These are phyloP conservation scores for Salvia sclarea DNA, from an alignment of 305 asterid genomes.

Conservation along the genomic window DNA sequence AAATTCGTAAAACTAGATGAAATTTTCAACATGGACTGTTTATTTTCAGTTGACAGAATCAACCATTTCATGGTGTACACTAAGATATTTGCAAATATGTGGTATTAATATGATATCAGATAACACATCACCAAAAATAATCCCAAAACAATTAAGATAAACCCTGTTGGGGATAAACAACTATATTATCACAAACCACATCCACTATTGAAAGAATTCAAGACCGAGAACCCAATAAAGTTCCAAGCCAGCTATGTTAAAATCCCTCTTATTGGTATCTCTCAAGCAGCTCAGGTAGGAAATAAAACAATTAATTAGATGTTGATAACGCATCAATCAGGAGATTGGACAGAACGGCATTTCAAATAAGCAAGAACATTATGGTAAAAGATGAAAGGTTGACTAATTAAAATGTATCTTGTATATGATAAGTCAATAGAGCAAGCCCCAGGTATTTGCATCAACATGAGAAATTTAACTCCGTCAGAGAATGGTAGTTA, in stretches of 20 bases:
- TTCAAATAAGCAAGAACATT: conserved; percentile 14
- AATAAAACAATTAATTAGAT: not conserved
- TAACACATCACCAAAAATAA: not conserved
- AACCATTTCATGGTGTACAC: not conserved
- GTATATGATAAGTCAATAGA: not conserved
- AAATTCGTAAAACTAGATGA: not conserved
- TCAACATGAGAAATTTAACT: not conserved
- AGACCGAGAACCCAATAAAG: not conserved
- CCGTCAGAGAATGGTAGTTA: not conserved
- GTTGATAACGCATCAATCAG: not conserved
- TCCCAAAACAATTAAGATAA: not conserved
- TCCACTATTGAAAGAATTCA: not conserved
- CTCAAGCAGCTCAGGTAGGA: conserved; percentile 10
- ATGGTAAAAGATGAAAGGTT: not conserved
- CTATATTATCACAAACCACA: not conserved
- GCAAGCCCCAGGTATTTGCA: not conserved
- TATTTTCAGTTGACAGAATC: not conserved
- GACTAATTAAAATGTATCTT: not conserved
- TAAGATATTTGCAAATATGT: not conserved
- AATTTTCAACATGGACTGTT: conserved; percentile 5
- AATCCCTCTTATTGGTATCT: not conserved
- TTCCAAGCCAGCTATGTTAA: not conserved
- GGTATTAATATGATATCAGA: not conserved
- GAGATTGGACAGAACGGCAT: not conserved
- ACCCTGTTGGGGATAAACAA: not conserved